Percentiles rank a stretch among this genome's conserved stretches.
Evolutionary conservation across 2,329 filamentous ascomycete genomes (phyloP).

Genomic region (Kalmusia sp.): DNA sequence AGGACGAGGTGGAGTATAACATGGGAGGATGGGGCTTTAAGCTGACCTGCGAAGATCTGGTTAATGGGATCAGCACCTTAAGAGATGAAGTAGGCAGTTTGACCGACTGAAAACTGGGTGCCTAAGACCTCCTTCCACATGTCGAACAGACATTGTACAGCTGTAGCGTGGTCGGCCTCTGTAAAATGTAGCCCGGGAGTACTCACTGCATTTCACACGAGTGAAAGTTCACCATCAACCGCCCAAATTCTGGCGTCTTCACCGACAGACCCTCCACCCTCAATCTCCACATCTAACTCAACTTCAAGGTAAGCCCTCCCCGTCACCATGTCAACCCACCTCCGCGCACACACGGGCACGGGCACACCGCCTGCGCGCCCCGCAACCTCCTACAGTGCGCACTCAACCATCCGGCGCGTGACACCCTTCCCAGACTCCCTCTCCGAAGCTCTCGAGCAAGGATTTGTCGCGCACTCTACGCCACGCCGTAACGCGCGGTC

Average conservation of each 20-base stretch:
- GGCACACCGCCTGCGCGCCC: conserved; percentile 22
- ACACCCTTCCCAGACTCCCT: conserved; percentile 32
- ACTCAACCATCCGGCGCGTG: conserved; percentile 37
- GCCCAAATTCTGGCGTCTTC: too few relatives aligned
- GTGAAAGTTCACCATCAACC: too few relatives aligned
- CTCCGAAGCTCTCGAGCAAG: conserved; percentile 10
- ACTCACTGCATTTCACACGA: too few relatives aligned
- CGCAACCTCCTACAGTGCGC: conserved; percentile 23
- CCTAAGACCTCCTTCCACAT: too few relatives aligned
- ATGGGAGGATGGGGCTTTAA: conserved; percentile 6
- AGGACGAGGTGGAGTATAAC: conserved; percentile 9
- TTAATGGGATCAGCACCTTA: conserved; percentile 4
- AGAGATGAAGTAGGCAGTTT: too few relatives aligned
- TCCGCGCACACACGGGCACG: conserved; percentile 22
- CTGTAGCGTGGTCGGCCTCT: too few relatives aligned
- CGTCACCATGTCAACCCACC: conserved; percentile 25
- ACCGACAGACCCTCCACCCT: too few relatives aligned
- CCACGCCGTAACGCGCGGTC: background rate
- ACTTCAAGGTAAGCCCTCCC: too few relatives aligned
- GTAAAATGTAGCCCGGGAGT: too few relatives aligned
- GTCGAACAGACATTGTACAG: too few relatives aligned
- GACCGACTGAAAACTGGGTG: too few relatives aligned
- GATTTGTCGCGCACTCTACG: conserved; percentile 10
- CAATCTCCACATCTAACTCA: too few relatives aligned
- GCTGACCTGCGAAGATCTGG: conserved; percentile 7